A percentile compares a stretch with the other conserved stretches of the same genome.
These are phyloP conservation scores for Botrytis aclada DNA, from an alignment of 2,329 filamentous ascomycete genomes.

Conservation along the genomic window DNA sequence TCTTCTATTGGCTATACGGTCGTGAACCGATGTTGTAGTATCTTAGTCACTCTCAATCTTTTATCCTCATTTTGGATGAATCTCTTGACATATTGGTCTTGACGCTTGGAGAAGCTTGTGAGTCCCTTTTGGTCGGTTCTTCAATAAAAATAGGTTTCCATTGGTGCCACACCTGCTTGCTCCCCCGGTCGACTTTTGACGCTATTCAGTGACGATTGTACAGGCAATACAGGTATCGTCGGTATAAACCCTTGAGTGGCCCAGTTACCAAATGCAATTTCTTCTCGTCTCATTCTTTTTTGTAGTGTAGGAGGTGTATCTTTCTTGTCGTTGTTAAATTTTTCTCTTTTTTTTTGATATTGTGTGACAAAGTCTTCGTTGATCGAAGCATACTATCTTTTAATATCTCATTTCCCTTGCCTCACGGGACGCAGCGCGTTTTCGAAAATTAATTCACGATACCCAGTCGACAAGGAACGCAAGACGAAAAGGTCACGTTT, in stretches of 20 bases:
- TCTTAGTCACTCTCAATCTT: slow-evolving; percentile 1
- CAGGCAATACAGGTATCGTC: slow-evolving; percentile 7
- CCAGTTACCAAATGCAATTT: slow-evolving; percentile 10
- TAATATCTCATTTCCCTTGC: slow-evolving; percentile 31
- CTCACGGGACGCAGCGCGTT: slow-evolving; percentile 34
- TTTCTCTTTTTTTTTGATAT: slow-evolving; percentile 21
- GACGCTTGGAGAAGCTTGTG: slow-evolving; percentile 11
- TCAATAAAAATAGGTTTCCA: slow-evolving; percentile 11
- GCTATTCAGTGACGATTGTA: slow-evolving; percentile 7
- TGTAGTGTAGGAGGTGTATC: slow-evolving; percentile 15
- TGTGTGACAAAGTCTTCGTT: slow-evolving; percentile 38
- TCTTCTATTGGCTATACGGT: slow-evolving; percentile 6
- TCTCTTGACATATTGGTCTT: slow-evolving; percentile 1
- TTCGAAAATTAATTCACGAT: slow-evolving; percentile 25
- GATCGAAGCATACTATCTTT: slow-evolving; percentile 41
- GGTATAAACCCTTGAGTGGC: slow-evolving; percentile 18
- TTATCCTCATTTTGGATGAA: background rate
- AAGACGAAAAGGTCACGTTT: slow-evolving; percentile 25
- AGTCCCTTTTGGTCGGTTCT: slow-evolving; percentile 17
- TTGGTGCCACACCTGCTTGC: slow-evolving; percentile 2
- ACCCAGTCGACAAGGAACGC: slow-evolving; percentile 24
- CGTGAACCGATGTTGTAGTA: slow-evolving; percentile 5
- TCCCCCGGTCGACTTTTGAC: slow-evolving; percentile 9
- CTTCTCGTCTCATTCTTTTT: slow-evolving; percentile 15
- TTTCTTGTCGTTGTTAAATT: slow-evolving; percentile 22